phyloP scores from a whole-genome alignment of 257 asterid genomes.

The Solanum lignicaule region DNA sequence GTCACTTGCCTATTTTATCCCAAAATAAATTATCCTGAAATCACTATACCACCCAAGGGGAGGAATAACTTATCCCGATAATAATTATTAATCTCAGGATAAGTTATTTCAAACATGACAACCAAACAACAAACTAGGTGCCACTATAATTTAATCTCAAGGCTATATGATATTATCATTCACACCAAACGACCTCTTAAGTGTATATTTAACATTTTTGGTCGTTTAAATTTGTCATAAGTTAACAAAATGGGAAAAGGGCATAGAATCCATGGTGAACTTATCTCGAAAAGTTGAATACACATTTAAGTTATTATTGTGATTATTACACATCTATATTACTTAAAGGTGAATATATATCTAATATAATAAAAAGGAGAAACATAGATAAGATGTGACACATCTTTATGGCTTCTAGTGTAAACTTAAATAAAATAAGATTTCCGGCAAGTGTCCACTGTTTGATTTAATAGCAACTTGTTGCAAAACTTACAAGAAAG shows the following conservation, averaged over 20 bases:
- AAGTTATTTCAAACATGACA: background rate
- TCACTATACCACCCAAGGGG: background rate
- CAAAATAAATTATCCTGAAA: too few relatives aligned
- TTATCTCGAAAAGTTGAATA: background rate
- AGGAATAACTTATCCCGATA: background rate
- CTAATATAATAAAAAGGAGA: background rate
- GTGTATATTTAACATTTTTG: background rate
- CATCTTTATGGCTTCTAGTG: background rate
- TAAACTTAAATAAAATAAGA: background rate
- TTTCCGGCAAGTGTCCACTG: background rate
- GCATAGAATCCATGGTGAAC: background rate
- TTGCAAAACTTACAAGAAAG: background rate
- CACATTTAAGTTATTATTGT: background rate
- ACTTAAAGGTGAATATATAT: background rate
- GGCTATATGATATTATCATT: background rate
- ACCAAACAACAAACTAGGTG: background rate
- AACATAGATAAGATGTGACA: background rate
- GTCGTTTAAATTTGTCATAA: background rate
- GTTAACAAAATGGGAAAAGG: background rate
- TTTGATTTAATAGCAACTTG: background rate
- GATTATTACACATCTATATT: too few relatives aligned
- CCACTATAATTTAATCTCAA: background rate
- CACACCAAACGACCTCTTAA: background rate
- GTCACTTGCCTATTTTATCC: background rate
- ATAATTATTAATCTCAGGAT: background rate